A percentile compares a stretch with the other conserved stretches of the same genome.
phyloP scores from a whole-genome alignment of 2,329 filamentous ascomycete species.

The Alternaria brassicae region DNA sequence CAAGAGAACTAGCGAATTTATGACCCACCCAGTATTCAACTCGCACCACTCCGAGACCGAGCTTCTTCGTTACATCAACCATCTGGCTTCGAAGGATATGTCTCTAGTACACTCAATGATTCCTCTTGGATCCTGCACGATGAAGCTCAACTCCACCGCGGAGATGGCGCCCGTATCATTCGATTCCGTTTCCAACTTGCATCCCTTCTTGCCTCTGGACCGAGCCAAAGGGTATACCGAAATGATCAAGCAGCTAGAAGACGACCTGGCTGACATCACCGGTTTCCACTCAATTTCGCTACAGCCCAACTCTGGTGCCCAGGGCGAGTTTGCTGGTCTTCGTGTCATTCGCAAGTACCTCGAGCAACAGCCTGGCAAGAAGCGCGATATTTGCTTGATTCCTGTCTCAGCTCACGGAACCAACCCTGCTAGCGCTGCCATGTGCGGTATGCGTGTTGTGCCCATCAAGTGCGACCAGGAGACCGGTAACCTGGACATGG shows the following conservation, averaged over 20 bases:
- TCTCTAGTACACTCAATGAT: constrained; percentile 98
- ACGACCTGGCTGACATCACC: constrained; percentile 81
- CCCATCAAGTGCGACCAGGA: constrained; percentile 87
- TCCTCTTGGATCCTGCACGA: constrained; percentile 93
- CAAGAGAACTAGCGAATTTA: constrained; percentile 74
- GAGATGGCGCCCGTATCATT: constrained; percentile 90
- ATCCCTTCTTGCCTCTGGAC: constrained; percentile 75
- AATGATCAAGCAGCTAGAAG: constrained; percentile 75
- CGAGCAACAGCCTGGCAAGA: constrained; percentile 69
- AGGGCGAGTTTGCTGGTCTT: constrained; percentile 92
- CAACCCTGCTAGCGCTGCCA: constrained; percentile 92
- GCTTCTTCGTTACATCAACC: constrained; percentile 89
- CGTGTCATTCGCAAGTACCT: constrained; percentile 87
- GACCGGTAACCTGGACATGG: constrained; percentile 89
- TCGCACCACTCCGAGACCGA: constrained; percentile 94
- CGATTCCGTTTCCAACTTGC: constrained; percentile 77
- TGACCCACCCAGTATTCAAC: constrained; percentile 95
- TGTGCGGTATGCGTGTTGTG: constrained; percentile 95
- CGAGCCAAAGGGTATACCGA: constrained; percentile 71
- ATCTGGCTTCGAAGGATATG: constrained; percentile 91
- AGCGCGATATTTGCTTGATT: constrained; percentile 91
- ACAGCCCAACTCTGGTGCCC: constrained; percentile 94
- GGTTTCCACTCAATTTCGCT: constrained; percentile 89
- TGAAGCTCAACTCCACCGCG: constrained; percentile 95
- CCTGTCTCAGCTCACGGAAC: constrained; percentile 95